A percentile compares a stretch with the other conserved stretches of the same genome.
Evolutionary conservation across 2,329 filamentous ascomycete species (phyloP).

Genomic region (Chaetomium olivaceum): DNA sequence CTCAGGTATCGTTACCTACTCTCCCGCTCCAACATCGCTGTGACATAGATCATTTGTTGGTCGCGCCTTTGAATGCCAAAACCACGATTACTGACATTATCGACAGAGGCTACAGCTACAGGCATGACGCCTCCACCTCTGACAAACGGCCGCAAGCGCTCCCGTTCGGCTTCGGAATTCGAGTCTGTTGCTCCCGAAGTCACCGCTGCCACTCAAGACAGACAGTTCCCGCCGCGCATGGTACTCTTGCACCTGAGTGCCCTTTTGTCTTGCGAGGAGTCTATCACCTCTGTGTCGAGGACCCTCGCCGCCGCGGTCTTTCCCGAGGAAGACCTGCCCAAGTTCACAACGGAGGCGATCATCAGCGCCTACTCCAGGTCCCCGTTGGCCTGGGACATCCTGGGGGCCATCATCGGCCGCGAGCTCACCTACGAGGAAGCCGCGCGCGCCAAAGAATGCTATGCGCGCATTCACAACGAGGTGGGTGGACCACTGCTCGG

Average conservation of each 20-base stretch:
- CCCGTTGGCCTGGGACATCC: neutral
- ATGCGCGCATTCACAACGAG: neutral
- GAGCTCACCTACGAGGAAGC: neutral
- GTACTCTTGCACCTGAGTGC: slow-evolving; percentile 12
- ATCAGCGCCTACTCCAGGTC: slow-evolving; percentile 1
- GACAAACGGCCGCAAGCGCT: neutral
- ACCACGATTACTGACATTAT: neutral
- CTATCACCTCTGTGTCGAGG: neutral
- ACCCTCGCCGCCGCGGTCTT: neutral
- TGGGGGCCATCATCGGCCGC: neutral
- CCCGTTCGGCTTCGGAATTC: neutral
- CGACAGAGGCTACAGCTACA: neutral
- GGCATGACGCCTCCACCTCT: neutral
- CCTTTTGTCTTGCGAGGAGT: neutral
- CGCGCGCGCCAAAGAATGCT: neutral
- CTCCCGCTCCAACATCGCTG: neutral
- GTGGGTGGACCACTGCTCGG: neutral
- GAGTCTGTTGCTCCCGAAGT: neutral
- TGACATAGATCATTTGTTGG: neutral
- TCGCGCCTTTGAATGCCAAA: neutral
- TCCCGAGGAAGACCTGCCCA: neutral
- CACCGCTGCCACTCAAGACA: neutral
- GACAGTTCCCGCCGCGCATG: neutral
- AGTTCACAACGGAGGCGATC: neutral
- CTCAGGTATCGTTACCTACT: neutral